Evolutionary conservation across 1,284 basidiomycete genomes (phyloP).

Genomic region (Ustanciosporium gigantosporum): DNA sequence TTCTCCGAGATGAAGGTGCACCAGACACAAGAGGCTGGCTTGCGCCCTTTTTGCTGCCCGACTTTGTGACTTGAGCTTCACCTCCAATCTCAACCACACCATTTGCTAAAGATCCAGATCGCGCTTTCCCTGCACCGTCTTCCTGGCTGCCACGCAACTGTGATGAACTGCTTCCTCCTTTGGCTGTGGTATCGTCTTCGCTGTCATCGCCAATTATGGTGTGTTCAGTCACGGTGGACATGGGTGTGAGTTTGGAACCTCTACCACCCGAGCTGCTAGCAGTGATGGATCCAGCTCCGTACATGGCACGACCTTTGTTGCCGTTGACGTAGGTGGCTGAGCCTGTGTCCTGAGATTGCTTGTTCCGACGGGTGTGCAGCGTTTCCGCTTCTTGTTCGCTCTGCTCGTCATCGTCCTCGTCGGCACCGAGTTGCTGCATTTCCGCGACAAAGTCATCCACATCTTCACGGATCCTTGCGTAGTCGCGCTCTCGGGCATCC

Average conservation of each 20-base stretch:
- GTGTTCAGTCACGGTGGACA: too few relatives aligned
- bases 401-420: constrained; percentile 18
- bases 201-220: neutral
- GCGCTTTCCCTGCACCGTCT: too few relatives aligned
- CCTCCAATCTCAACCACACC: constrained; percentile 5
- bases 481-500: constrained; percentile 53
- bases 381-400: constrained; percentile 9
- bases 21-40: neutral
- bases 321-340: constrained; percentile 20
- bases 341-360: neutral
- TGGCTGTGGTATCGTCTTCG: neutral
- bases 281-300: constrained; percentile 11
- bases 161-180: too few relatives aligned
- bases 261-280: too few relatives aligned
- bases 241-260: neutral
- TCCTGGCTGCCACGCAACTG: too few relatives aligned
- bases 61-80: constrained; percentile 3
- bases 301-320: constrained; percentile 47
- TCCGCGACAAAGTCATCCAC: constrained; percentile 45
- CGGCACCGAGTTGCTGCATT: constrained; percentile 16
- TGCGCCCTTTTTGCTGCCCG: neutral
- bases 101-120: too few relatives aligned
- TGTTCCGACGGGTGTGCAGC: neutral
- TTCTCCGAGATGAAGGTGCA: neutral
- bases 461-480: constrained; percentile 29